phyloP scores from a whole-genome alignment of 176 grass and related monocot species.

The Alloteropsis semialata region DNA sequence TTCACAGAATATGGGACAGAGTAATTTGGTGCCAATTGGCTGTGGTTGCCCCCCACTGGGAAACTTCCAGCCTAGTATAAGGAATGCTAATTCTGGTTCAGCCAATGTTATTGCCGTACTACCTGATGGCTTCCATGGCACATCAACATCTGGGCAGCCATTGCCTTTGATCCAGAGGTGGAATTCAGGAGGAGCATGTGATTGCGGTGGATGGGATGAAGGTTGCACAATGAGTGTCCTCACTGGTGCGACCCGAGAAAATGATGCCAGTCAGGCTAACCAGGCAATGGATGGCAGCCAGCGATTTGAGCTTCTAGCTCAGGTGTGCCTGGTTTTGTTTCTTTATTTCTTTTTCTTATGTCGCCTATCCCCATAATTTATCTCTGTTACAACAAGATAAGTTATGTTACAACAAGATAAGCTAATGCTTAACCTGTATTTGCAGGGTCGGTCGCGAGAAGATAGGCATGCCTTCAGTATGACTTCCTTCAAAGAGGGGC shows the following conservation, averaged over 20 bases:
- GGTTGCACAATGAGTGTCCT: slow-evolving; percentile 76
- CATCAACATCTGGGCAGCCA: slow-evolving; percentile 47
- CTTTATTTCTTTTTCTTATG: neutral
- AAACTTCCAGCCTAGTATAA: slow-evolving; percentile 29
- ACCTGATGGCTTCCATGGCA: slow-evolving; percentile 73
- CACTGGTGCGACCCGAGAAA: slow-evolving; percentile 29
- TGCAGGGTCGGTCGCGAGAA: slow-evolving; percentile 51
- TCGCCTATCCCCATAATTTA: neutral
- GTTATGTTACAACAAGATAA: neutral
- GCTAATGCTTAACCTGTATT: slow-evolving; percentile 3
- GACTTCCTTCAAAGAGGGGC: slow-evolving; percentile 78
- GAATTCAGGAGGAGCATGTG: slow-evolving; percentile 77
- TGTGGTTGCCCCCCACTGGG: slow-evolving; percentile 31
- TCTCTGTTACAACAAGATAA: slow-evolving; percentile 4
- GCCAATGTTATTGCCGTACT: slow-evolving; percentile 55
- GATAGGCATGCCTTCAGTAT: slow-evolving; percentile 60
- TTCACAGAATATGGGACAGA: slow-evolving; percentile 4
- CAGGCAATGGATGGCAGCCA: slow-evolving; percentile 40
- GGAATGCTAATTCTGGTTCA: slow-evolving; percentile 26
- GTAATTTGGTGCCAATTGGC: slow-evolving; percentile 1
- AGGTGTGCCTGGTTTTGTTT: slow-evolving; percentile 43
- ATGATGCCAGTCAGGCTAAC: slow-evolving; percentile 23
- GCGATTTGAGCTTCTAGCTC: slow-evolving; percentile 65
- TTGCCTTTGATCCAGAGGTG: slow-evolving; percentile 86
- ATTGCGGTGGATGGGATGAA: slow-evolving; percentile 98